Base-by-base conservation (phyloP, 2,329 filamentous ascomycete genomes). In the Achaetomium macrosporum region DNA sequence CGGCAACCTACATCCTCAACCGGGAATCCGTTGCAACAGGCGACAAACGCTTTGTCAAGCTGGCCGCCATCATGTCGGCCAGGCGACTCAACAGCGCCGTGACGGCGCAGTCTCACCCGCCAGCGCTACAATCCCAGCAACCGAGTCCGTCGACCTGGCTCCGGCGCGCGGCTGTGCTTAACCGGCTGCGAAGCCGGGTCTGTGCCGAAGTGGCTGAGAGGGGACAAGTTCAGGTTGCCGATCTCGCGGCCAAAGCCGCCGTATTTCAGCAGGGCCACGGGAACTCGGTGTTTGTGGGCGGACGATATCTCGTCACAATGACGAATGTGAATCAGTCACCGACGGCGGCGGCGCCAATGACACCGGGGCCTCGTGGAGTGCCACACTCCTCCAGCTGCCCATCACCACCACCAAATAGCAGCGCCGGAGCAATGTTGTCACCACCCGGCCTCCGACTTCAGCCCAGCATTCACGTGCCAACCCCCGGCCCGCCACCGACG, bases 1-100 rank as follows among this genome's bases (percentile, higher is more conserved):
- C 85, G 0, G 82, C 85, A 3, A 83, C 84, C 41, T 84, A 88
- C 61, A 86, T 88, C 52, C 74, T 84, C 48, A 81, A 84, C 65
- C 77, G 83, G 25, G 82, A 81, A 51, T 74, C 71, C 12, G 63
- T 68, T 11, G 66, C 71, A 1, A 59, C 66, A 1, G 72, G 74
- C 5, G 73, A 77, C 57, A 76, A 71, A 60, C 69, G 75, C 3
- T 76, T 80, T 48, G 60, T 76, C 30, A 76, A 76, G 61, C 68
- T 77, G 52, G 73, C 76, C 0, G 71, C 73, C 5, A 66, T 73
- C 17, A 60, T 71, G 16, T 69, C 71, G 12, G 62, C 69, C 9
- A 63, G 68, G 13, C 61, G 63, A 1, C 56, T 64, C 10, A 46
- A 58, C 44, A 53, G 50, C n/a, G 37, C 57, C 16, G 50, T 49